phyloP scores from a whole-genome alignment of 495 filamentous ascomycete genomes.

The Pyrenopolyporus hunteri region DNA sequence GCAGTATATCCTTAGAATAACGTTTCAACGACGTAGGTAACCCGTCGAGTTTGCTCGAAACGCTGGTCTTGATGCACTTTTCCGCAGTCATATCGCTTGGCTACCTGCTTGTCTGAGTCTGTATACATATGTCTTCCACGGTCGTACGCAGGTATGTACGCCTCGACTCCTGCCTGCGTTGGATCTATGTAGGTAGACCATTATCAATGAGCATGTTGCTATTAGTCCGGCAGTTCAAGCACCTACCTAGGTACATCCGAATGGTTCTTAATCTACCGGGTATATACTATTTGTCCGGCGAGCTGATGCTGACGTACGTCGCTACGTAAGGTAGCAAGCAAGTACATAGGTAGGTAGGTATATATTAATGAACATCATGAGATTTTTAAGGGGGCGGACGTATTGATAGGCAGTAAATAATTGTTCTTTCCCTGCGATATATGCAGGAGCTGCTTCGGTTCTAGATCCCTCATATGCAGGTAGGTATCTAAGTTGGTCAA shows the following conservation, averaged over 20 bases:
- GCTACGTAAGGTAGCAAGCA: slow-evolving; percentile 7
- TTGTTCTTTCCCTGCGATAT: not conserved
- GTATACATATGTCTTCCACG: not conserved
- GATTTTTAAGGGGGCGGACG: not conserved
- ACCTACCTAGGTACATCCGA: not conserved
- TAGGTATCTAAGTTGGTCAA: not conserved
- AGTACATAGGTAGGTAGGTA: not conserved
- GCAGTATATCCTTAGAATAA: not conserved
- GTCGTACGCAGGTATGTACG: not conserved
- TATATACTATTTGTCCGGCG: slow-evolving; percentile 1
- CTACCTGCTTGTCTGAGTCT: slow-evolving; percentile 2
- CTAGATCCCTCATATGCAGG: not conserved
- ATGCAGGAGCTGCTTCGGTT: not conserved
- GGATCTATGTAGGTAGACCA: not conserved
- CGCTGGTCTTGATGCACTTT: slow-evolving; percentile 22
- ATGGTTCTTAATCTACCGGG: not conserved
- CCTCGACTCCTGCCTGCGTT: not conserved
- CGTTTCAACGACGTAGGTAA: slow-evolving; percentile 14
- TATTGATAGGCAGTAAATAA: not conserved
- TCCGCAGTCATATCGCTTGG: slow-evolving; percentile 21
- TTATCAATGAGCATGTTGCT: not conserved
- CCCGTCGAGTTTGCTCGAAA: slow-evolving; percentile 26
- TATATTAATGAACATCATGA: not conserved
- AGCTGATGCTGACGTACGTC: slow-evolving; percentile 22
- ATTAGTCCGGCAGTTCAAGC: not conserved